Evolutionary conservation across 257 asterid species (phyloP).

Genomic region (Parsonsia alboflavescens): DNA sequence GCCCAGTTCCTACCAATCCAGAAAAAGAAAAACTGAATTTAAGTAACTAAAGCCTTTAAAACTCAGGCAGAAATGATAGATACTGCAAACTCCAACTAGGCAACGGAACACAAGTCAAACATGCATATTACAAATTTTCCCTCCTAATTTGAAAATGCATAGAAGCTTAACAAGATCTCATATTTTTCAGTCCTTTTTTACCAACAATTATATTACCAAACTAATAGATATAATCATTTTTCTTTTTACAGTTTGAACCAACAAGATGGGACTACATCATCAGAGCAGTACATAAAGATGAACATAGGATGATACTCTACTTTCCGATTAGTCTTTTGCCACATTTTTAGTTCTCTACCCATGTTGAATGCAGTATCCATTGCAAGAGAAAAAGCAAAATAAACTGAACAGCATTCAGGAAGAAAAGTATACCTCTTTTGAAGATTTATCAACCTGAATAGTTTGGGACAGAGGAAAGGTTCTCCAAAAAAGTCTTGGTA

Average conservation of each 20-base stretch:
- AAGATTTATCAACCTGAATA: slow-evolving; percentile 33
- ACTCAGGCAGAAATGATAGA: slow-evolving; percentile 11
- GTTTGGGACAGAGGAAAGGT: slow-evolving; percentile 68
- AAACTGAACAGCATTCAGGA: slow-evolving; percentile 9
- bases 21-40: neutral
- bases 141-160: neutral
- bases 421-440: slow-evolving; percentile 56
- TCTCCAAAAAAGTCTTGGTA: slow-evolving; percentile 64
- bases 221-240: neutral
- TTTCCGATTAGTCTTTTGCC: neutral
- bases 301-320: neutral
- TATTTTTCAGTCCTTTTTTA: neutral
- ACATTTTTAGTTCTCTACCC: slow-evolving; percentile 1
- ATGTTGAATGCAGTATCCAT: neutral
- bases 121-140: neutral
- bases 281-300: neutral
- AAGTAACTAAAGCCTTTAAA: slow-evolving; percentile 12
- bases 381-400: neutral
- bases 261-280: neutral
- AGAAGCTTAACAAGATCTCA: neutral
- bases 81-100: slow-evolving; percentile 4
- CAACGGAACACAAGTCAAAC: neutral
- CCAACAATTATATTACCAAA: neutral
- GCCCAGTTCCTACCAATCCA: slow-evolving; percentile 56
- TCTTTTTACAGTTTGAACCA: neutral